Evolutionary conservation across 306 rosid species (phyloP), one percentile per base, ranked within the genome.

Genomic region (Corylus americana): DNA sequence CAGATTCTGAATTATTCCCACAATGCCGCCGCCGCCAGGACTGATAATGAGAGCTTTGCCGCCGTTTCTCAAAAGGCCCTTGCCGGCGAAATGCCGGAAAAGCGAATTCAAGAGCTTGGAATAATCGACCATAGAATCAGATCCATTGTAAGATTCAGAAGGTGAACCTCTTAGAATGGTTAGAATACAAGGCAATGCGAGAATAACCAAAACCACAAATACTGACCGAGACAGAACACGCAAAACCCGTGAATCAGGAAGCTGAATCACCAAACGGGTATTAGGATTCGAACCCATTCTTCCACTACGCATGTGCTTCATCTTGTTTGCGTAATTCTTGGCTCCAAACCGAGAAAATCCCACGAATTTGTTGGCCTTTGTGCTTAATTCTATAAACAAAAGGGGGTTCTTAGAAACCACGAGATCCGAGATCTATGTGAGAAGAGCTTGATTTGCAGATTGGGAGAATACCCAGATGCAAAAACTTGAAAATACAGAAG

Each of bases 151-250:
- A 42, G 61, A 77, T 22, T 14, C 71, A 55, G 85, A 48, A 18
- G 27, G 71, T 18, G 35, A 64, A 22, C 79, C 88, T 75, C 66
- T 78, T 31, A 79, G 1, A 70, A 87, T 25, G 42, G 87, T 77
- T 11, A 75, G 80, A 77, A 82, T 55, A 66, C 73, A 89, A 68
- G 95, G 90, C 63, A 89, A 79, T 5, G 89, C 5, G 31, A 85
- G 80, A 71, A 92, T 74, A 72, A 85, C 77, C 80, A 92, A 44
- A 71, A 86, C 92, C 78, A 92, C 39, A 79, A 92, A 89, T 80
- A 87, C 50, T 2, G 92, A 86, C 45, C 91, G 86, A 8, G 90
- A 89, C 39, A 92, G 55, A 47, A 90, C 76, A n/a, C 85, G 85
- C 79, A 92, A 37, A 45, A 89, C 74, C 70, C 37, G 88, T 9